Base-by-base conservation (phyloP, 2,329 filamentous ascomycete genomes). In the Sporothrix mexicana region DNA sequence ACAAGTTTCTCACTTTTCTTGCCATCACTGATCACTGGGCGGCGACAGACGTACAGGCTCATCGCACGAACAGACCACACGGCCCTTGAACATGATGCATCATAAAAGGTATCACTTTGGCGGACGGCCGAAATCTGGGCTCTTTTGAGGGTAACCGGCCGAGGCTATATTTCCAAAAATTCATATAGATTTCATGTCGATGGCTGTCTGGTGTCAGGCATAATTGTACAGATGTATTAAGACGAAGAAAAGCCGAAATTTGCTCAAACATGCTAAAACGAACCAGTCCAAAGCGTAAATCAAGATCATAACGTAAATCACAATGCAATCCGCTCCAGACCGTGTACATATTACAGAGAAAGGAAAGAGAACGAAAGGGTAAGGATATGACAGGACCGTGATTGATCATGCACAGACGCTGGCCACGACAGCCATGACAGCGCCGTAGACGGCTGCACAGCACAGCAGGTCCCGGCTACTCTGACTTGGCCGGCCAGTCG, bases 391-490 rank as follows among this genome's bases (percentile, higher is more conserved):
- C 7, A 36, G 2, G n/a, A 25, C n/a, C 5, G 17, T 7, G 1
- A 2, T 2, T 41, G 10, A 15, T 55, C 51, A 70, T 7, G 47
- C 20, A 43, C 72, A 70, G 4, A 51, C 67, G 36, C 64, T 25
- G 0, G 75, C 75, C 30, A 75, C 70, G 15, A 74, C 68, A 20
- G 74, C 73, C 76, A 76, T 75, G 5, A 74, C 72, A 1, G 49
- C 72, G 6, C 74, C 75, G 55, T 75, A 76, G 4, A 72, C 59
- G 0, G 72, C 73, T 3, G 73, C 74, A 47, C 71, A 75, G 17
- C 72, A 45, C 1, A 76, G 15, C 30, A 76, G 9, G 30, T 76
- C 74, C 6, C 45, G 66, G 9, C 57, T 70, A n/a, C 25, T n/a
- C 20, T 66, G 61, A 12, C 41, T 25, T 9, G 41, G 61, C 6